Base-by-base conservation (phyloP, 345 rosid species). In the Geranium rotundifolium region DNA sequence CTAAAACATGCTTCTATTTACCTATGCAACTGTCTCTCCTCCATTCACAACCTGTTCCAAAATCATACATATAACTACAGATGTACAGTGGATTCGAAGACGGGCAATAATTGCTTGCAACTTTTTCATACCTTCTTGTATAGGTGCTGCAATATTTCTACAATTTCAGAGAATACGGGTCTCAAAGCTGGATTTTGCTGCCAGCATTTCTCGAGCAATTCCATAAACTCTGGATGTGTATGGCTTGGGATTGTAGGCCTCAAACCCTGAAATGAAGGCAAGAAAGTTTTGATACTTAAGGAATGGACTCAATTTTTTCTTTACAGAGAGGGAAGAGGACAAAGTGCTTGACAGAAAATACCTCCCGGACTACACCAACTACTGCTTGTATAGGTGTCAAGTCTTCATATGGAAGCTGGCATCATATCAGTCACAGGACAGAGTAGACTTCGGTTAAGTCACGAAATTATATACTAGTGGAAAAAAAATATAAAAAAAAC, bases 191-290 rank as follows among this genome's bases (percentile, higher is more conserved):
- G 81, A n/a, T 80, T 81, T 17, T 58, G 79, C 65, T 81, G 79
- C 91, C 91, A 86, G 79, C 91, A 83, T 71, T 74, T 75, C 67
- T 77, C 73, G 46, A 86, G 81, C 72, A 86, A 68, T 63, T 75
- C 82, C 58, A 60, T 77, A 50, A 86, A 34, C 52, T 74, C 65
- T 1, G 76, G 82, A 77, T 78, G 85, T 56, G 85, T 78, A 31
- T 73, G 56, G 50, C 57, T 61, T 0, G 86, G 86, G 69, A 86
- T 81, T 4, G 68, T 58, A 41, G 91, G 91, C 74, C 91, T 73
- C 56, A 81, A 73, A 70, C 82, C 88, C 91, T 86, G 79, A 66
- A 64, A 73, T 58, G 12, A 6, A 41, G n/a, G n/a, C n/a, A n/a
- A n/a, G n/a, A n/a, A n/a, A n/a, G n/a, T n/a, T n/a, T n/a, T n/a